Evolutionary conservation across 208 protist species (phyloP).

Genomic region (Trypanosoma brucei): DNA sequence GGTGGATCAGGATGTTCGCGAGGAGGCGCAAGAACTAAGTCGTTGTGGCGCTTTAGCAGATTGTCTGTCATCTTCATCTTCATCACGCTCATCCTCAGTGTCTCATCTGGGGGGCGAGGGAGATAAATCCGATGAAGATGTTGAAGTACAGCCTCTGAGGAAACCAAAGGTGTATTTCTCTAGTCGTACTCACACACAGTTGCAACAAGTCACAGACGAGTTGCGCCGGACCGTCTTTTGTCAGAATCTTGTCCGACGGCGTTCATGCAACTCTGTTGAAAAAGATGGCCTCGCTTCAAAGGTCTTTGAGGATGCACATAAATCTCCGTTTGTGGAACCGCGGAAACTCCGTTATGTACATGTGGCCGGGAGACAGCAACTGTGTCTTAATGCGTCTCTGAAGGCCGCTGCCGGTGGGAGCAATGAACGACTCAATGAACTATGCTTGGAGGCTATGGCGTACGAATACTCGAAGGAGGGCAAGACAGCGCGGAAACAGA

Average conservation of each 20-base stretch:
- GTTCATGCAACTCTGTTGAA: not conserved
- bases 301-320: not conserved
- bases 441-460: conserved; percentile 89
- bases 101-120: not conserved
- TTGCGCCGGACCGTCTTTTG: conserved; percentile 82
- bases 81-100: conserved; percentile 9
- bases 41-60: not conserved
- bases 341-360: conserved; percentile 62
- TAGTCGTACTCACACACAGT: conserved; percentile 94
- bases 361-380: conserved; percentile 85
- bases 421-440: conserved; percentile 81
- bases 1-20: conserved; percentile 29
- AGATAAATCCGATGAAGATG: conserved; percentile 21
- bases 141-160: conserved; percentile 29
- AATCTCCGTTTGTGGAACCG: not conserved
- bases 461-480: conserved; percentile 60
- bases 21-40: conserved; percentile 18
- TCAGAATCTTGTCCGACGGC: conserved; percentile 25
- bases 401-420: conserved; percentile 26
- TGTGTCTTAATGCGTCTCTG: conserved; percentile 86
- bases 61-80: conserved; percentile 10
- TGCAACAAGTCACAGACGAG: conserved; percentile 91
- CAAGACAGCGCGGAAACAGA: conserved; percentile 25
- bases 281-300: not conserved
- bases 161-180: conserved; percentile 91